Base-by-base conservation (phyloP, 352 stramenopile species). In the Lagenidium giganteum region DNA sequence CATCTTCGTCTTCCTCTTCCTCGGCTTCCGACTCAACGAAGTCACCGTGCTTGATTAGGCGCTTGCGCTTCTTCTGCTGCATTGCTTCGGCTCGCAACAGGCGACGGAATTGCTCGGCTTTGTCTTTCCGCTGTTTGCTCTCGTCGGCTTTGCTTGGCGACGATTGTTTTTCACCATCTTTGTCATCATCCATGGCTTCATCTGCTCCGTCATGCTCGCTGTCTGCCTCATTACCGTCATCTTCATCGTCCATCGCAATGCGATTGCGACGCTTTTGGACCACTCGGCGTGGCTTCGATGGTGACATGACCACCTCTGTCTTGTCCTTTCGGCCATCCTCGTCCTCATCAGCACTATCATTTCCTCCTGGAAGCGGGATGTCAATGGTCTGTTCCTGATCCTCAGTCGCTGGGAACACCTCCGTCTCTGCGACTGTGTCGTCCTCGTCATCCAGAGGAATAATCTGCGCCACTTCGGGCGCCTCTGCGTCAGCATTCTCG, bases 21-120 rank as follows among this genome's bases (percentile, higher is more conserved):
- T 93, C 82, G 54, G 82, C 82, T 59, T 93, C 82, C 0, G 70
- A 82, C 48, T 93, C 82, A 12, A 93, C 72, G 43, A 90, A 85
- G 42, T 75, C 71, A 3, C 58, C 59, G 23, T 64, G 59, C 29
- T 83, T 79, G 8, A 63, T 33, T 4, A 87, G 48, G 1, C 73
- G 68, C 36, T 84, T 85, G 14, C 73, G 75, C n/a, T 69, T 61
- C 18, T 64, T 62, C 12, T 59, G 80, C 42, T 76, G 57, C 30
- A 59, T 44, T 0, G 75, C 75, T 35, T 93, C 82, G 3, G 55
- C 70, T 18, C 65, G 67, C 25, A 93, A 47, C 24, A 93, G 40
- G n/a, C 54, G 67, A 17, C 82, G 76, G 47, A 75, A 93, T 4
- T 46, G 72, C 5, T 78, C 78, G 23, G 78, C 76, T 25, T 78